phyloP scores from a whole-genome alignment of 1,284 basidiomycete species.

The Moniliophthora roreri region DNA sequence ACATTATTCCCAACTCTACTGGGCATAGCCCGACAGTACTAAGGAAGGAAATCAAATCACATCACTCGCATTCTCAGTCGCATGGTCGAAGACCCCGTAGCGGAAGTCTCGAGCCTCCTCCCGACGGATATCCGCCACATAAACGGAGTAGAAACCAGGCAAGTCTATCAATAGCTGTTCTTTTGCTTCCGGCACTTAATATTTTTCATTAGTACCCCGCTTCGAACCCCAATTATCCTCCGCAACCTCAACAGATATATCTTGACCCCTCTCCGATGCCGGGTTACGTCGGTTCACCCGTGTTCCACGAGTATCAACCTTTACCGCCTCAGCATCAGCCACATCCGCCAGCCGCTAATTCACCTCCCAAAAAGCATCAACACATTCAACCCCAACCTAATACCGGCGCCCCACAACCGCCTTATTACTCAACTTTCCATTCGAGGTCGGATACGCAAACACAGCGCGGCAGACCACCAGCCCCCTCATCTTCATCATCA shows the following conservation, averaged over 20 bases:
- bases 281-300: no score
- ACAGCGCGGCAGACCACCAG: no score
- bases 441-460: background rate
- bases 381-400: background rate
- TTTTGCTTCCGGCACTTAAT: no score
- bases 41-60: background rate
- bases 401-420: background rate
- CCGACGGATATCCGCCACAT: constrained; percentile 1
- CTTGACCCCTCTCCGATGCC: no score
- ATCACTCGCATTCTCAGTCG: background rate
- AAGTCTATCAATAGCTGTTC: no score
- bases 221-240: no score
- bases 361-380: background rate
- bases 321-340: background rate
- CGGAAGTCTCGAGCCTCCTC: constrained; percentile 4
- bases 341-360: background rate
- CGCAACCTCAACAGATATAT: no score
- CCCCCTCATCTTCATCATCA: no score
- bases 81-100: constrained; percentile 10
- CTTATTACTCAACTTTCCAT: background rate
- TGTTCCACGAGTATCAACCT: no score
- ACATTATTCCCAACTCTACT: background rate
- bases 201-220: no score
- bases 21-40: background rate
- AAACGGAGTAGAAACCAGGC: background rate